A percentile compares a stretch with the other conserved stretches of the same genome.
phyloP scores from a whole-genome alignment of 108 stramenopile genomes.

The Skeletonema costatum region DNA sequence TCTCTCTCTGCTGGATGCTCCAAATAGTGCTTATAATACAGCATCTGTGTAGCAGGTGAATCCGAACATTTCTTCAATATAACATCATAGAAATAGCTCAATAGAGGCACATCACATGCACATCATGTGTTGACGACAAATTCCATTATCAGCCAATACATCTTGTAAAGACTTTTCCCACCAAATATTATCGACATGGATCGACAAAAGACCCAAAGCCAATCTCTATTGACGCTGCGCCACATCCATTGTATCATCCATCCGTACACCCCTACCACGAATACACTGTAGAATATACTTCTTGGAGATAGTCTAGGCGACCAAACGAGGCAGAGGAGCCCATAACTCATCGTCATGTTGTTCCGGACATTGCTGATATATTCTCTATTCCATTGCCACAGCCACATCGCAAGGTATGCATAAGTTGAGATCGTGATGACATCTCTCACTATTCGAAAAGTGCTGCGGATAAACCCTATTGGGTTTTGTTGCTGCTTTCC shows the following conservation, averaged over 20 bases:
- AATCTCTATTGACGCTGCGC: conserved; percentile 26
- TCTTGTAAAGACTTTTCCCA: conserved; percentile 6
- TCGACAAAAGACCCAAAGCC: conserved; percentile 11
- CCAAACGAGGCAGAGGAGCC: conserved; percentile 20
- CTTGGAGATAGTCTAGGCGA: conserved; percentile 7
- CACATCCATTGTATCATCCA: conserved; percentile 14
- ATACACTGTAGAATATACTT: conserved; percentile 4
- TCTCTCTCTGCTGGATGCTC: no score
- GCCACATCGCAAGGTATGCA: conserved; percentile 11
- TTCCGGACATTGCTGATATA: conserved; percentile 2
- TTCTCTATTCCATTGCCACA: conserved; percentile 16
- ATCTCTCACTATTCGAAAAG: background rate
- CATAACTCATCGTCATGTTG: conserved; percentile 9
- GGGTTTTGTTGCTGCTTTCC: background rate
- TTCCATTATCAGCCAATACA: background rate
- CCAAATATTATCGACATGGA: conserved; percentile 12
- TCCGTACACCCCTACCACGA: conserved; percentile 10
- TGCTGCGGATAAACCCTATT: background rate
- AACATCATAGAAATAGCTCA: no score
- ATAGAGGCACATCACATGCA: no score
- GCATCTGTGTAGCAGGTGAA: no score
- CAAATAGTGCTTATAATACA: no score
- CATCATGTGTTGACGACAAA: background rate
- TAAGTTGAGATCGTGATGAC: conserved; percentile 4
- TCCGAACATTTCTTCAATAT: no score